Evolutionary conservation across 176 grass and related monocot species (phyloP), one percentile per base, ranked within the genome.

Genomic region (Aegilops longissima): DNA sequence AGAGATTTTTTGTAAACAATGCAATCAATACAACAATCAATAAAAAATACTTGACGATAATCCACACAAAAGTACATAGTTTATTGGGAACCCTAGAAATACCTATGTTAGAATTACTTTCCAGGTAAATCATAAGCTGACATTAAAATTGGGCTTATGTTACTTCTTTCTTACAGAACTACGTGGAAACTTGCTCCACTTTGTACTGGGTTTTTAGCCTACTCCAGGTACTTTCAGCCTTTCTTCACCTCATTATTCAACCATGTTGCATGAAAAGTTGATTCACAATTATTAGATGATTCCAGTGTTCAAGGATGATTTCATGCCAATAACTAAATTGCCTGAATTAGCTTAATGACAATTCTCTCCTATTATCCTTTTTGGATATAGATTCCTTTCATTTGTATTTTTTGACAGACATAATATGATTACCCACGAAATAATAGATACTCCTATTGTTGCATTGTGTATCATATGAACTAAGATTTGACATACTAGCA

Each of bases 191-290:
- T 45, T 98, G 96, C 84, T 94, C 91, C 0, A 70, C n/a, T 25
- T 90, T 80, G 78, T 95, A 92, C 12, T 95, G 96, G 96, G 76
- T 93, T 61, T 69, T 92, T 18, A 94, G 93, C 67, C 84, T 85
- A 25, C 88, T 98, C 1, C 91, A 98, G 93, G 95, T 98, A 86
- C 30, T 12, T 29, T 44, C 70, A 40, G 11, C 12, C 36, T 74
- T 40, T 45, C 70, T 27, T 20, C 9, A 21, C 23, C 9, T 62
- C 16, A 12, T 61, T 30, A 38, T 71, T 39, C n/a, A 17, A 73
- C 9, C 2, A 72, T 59, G 8, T 2, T 73, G 11, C 71, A 8
- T 16, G 13, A 16, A 54, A 14, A 6, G 16, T 23, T 39, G 31
- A 71, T 9, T 13, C 31, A 24, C 5, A n/a, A 25, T 25, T 73